Conservation (phyloP, 345 rosid genomes). For the Populus alba region DNA sequence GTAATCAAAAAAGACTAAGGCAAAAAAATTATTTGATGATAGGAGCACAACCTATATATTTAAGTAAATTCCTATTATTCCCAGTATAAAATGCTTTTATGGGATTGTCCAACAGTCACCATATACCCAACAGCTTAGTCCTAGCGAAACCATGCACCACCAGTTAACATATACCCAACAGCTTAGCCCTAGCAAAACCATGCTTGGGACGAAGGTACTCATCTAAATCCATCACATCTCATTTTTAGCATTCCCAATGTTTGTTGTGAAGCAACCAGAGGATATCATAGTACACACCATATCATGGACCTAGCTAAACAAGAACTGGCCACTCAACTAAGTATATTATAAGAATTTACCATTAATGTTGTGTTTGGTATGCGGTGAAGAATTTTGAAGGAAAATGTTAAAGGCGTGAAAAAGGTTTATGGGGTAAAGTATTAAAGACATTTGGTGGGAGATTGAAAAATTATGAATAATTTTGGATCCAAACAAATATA, state of each 20-base stretch:
- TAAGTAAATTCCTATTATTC: background rate
- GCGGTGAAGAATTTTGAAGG: no score
- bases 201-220: background rate
- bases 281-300: background rate
- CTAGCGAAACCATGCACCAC: background rate
- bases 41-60: background rate
- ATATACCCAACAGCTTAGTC: background rate
- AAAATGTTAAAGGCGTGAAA: no score
- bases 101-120: background rate
- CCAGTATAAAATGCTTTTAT: background rate
- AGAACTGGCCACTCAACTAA: background rate
- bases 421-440: no score
- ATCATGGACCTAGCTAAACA: background rate
- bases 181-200: background rate
- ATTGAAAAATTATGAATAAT: no score
- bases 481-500: no score
- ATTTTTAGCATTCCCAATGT: background rate
- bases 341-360: no score
- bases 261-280: background rate
- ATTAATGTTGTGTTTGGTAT: no score
- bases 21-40: background rate
- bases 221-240: background rate
- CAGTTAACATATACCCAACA: background rate
- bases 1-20: background rate
- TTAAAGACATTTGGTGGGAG: no score